Conservation (phyloP, 345 rosid species). For the Eucalyptus sp. region DNA sequence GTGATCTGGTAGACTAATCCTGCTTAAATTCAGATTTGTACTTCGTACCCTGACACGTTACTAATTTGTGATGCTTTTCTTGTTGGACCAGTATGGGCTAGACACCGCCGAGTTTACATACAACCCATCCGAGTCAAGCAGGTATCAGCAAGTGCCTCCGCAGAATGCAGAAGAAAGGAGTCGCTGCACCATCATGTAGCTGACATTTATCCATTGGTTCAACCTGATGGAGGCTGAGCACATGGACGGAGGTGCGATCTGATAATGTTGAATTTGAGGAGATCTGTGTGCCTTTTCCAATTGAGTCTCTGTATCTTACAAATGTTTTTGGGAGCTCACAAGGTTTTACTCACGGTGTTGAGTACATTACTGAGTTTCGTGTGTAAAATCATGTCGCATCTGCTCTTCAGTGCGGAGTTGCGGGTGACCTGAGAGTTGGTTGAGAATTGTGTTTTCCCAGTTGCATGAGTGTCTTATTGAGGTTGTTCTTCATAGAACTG, state of each 20-base stretch:
- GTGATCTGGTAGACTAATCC: neutral
- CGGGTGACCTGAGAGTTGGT: neutral
- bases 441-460: neutral
- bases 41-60: neutral
- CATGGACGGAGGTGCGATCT: neutral
- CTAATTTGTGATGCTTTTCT: neutral
- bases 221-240: neutral
- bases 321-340: neutral
- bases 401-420: neutral
- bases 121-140: slow-evolving; percentile 30
- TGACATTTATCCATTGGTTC: neutral
- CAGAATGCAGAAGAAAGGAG: slow-evolving; percentile 35
- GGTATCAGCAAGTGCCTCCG: slow-evolving; percentile 25
- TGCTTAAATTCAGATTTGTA: neutral
- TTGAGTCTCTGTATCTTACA: neutral
- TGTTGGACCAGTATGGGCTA: slow-evolving; percentile 31
- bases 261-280: neutral
- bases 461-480: neutral
- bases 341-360: neutral
- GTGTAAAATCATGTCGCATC: neutral
- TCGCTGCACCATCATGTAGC: slow-evolving; percentile 38
- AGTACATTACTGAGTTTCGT: neutral
- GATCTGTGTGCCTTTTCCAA: neutral
- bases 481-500: neutral
- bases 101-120: slow-evolving; percentile 44